Evolutionary conservation across 2,329 filamentous ascomycete species (phyloP).

Genomic region (Dactylellina haptotyla): DNA sequence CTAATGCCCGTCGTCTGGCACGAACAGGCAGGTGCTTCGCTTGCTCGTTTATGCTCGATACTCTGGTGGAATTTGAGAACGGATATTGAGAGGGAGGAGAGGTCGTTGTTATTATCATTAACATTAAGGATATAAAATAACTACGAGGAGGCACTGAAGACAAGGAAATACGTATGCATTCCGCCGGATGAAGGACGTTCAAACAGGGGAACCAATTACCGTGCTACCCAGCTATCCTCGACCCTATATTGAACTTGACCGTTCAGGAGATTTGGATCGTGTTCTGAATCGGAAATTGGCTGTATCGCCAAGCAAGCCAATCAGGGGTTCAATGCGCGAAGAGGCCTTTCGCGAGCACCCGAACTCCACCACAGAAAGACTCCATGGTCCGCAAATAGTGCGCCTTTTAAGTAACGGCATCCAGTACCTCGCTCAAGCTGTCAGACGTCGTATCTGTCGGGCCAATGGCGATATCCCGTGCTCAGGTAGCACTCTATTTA

Average conservation of each 20-base stretch:
- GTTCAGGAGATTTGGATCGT: constrained; percentile 24
- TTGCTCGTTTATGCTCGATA: not conserved
- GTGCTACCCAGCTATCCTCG: not conserved
- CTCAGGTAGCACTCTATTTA: too few relatives aligned
- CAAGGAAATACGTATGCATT: not conserved
- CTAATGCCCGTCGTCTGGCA: constrained; percentile 20
- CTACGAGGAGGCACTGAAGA: too few relatives aligned
- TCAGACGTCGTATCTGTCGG: too few relatives aligned
- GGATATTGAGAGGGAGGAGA: not conserved
- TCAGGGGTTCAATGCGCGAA: constrained; percentile 32
- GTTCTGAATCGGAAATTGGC: constrained; percentile 44
- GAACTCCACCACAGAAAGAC: not conserved
- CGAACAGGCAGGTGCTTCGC: not conserved
- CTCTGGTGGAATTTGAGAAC: not conserved
- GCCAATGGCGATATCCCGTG: too few relatives aligned
- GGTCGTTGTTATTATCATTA: not conserved
- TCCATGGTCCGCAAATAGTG: not conserved
- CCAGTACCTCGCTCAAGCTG: too few relatives aligned
- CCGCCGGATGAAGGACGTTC: not conserved
- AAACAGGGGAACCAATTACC: not conserved
- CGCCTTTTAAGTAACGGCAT: not conserved
- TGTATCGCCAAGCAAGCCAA: constrained; percentile 41
- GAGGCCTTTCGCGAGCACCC: not conserved
- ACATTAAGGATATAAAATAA: not conserved
- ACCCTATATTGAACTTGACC: not conserved